These are phyloP conservation scores for Stramenopiles sp. DNA, from an alignment of 352 stramenopile genomes.

Conservation along the genomic window DNA sequence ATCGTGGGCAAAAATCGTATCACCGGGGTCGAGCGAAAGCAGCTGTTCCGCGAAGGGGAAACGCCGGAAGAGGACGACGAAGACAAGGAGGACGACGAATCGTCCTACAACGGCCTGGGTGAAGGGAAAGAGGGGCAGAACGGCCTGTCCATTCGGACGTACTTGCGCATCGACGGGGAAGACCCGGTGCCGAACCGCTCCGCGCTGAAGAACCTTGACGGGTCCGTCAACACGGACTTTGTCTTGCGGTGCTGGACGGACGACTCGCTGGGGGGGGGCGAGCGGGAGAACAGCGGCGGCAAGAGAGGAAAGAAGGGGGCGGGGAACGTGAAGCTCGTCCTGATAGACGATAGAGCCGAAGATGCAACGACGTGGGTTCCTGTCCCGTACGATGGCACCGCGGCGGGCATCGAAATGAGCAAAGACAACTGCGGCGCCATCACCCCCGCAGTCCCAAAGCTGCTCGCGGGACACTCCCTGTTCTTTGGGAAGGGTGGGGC, in stretches of 20 bases:
- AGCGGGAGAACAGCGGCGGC: background rate
- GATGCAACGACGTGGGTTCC: background rate
- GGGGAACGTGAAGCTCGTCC: background rate
- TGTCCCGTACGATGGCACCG: background rate
- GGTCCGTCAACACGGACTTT: background rate
- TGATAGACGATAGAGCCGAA: background rate
- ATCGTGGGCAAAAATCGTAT: background rate
- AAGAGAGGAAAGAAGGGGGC: background rate
- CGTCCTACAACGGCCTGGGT: background rate
- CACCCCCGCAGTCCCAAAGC: background rate
- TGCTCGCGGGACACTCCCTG: background rate
- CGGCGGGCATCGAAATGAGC: background rate
- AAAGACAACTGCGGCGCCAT: background rate
- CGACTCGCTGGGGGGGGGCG: background rate
- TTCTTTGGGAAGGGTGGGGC: background rate
- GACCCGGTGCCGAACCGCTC: background rate
- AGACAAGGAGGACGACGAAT: background rate
- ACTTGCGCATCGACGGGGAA: background rate
- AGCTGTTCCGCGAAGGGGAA: background rate
- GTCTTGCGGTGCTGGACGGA: background rate
- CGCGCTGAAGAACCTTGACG: background rate
- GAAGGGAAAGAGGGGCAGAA: background rate
- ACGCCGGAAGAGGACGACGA: background rate
- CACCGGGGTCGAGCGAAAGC: background rate
- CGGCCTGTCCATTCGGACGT: background rate